These are phyloP conservation scores for Lactifluus hygrophoroides DNA, from an alignment of 768 basidiomycete genomes.

Conservation along the genomic window DNA sequence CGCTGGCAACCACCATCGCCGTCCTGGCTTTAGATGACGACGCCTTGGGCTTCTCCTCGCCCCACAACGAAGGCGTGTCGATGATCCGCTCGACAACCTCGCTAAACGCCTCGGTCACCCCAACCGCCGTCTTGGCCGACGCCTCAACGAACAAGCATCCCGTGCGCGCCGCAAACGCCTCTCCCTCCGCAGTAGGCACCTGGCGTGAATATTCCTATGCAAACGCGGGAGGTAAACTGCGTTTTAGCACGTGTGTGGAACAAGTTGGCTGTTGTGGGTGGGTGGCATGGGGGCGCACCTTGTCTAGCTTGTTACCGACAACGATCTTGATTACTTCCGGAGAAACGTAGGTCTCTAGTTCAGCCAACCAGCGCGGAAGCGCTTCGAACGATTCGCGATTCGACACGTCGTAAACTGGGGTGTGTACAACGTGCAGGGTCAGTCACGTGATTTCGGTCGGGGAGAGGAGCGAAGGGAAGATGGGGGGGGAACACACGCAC, in stretches of 20 bases:
- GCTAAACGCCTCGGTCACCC: constrained; percentile 68
- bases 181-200: constrained; percentile 70
- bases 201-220: constrained; percentile 81
- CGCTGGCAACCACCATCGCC: not conserved
- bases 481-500: constrained; percentile 28
- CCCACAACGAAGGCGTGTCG: constrained; percentile 79
- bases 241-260: not conserved
- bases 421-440: not conserved
- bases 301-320: constrained; percentile 93
- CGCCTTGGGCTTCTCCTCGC: constrained; percentile 25
- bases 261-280: no score
- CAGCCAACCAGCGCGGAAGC: constrained; percentile 86
- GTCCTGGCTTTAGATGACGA: constrained; percentile 15
- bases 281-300: constrained; percentile 34
- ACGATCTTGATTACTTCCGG: constrained; percentile 86
- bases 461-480: not conserved
- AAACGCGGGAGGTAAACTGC: accelerated
- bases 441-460: not conserved
- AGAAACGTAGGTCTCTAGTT: constrained; percentile 89
- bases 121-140: constrained; percentile 83
- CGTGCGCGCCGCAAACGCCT: constrained; percentile 74
- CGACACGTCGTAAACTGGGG: constrained; percentile 86
- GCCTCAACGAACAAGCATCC: constrained; percentile 85
- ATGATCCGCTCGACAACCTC: constrained; percentile 78
- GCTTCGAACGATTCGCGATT: constrained; percentile 90